Evolutionary conservation across 139 green algal genomes (phyloP), one percentile per base, ranked within the genome.

Genomic region (Tetradesmus lagerheimii): DNA sequence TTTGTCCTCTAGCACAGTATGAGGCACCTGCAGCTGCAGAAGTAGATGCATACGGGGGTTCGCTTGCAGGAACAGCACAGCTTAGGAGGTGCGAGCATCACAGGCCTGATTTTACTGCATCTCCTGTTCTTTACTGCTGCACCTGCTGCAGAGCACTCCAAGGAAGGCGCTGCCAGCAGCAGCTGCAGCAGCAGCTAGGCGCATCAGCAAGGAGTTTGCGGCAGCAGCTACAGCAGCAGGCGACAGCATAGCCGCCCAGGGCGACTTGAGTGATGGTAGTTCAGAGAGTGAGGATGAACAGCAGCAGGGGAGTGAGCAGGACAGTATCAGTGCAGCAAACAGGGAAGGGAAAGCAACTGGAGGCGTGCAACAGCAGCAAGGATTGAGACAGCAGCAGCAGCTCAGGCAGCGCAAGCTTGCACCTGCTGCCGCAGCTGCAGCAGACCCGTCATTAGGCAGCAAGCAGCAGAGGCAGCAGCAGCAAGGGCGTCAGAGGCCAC

Each of bases 381-480:
- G 4, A 12, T 27, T 50, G 83, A 53, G 16, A 34, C 83, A 62
- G 76, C 37, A 83, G 76, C 37, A 50, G 76, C 31, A 35, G 75
- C 75, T 47, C 25, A 29, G 35, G 75, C 75, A 81, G 66, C 66
- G 66, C 25, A 76, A 76, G 66, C 1, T 23, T 64, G 39, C 27
- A 67, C 1, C 41, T 25, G 0, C 39, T 64, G 23, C 78, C 31
- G 78, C 78, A 37, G 78, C 78, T 64, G 78, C 78, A 41, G 78
- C 39, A 62, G 27, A 35, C 20, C 81, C 35, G 34, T 34, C 5
- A 29, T 20, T 62, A 6, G 39, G 77, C 79, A 71, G 50, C 27
- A 35, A 77, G 80, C 80, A 71, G 34, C 80, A 84, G 80, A 47
- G 45, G 80, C 81, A 78, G 80, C 80, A 74, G 35, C 80, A 85